phyloP scores from a whole-genome alignment of 2,329 filamentous ascomycete species.

The Diaporthe citriasiana region DNA sequence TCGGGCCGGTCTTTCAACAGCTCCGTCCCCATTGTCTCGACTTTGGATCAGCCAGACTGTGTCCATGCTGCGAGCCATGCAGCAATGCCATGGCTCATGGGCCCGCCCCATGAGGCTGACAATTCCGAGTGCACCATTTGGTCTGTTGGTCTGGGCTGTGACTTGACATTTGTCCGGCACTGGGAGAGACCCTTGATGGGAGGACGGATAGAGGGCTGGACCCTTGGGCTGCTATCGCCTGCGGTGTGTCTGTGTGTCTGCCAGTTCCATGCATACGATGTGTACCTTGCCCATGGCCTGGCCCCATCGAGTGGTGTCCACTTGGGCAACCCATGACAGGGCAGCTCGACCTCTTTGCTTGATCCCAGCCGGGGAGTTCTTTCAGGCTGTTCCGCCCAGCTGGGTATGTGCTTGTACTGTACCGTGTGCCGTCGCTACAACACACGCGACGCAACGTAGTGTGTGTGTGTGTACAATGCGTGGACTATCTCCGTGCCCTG shows the following conservation, averaged over 20 bases:
- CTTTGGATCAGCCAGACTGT: neutral
- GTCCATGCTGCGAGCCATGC: neutral
- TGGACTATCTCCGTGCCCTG: neutral
- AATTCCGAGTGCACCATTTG: neutral
- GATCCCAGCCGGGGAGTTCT: constrained; percentile 33
- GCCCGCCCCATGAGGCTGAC: constrained; percentile 18
- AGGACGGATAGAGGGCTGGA: neutral
- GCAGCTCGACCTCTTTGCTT: neutral
- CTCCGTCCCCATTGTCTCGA: constrained; percentile 30
- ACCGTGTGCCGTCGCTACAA: neutral
- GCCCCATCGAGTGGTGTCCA: neutral
- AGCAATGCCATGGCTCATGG: neutral
- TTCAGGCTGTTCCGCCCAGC: constrained; percentile 33
- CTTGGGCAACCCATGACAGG: constrained; percentile 16
- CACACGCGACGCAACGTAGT: neutral
- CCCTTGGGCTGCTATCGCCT: constrained; percentile 15
- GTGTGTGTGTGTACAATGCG: neutral
- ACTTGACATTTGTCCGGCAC: neutral
- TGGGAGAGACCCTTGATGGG: neutral
- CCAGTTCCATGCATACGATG: neutral
- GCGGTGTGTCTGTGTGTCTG: neutral
- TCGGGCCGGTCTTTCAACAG: constrained; percentile 23
- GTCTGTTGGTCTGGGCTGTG: neutral
- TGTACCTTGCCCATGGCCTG: neutral
- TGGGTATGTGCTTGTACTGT: constrained; percentile 4